These are phyloP conservation scores for Solanum tarapatanum DNA, from an alignment of 257 asterid genomes.

Conservation along the genomic window DNA sequence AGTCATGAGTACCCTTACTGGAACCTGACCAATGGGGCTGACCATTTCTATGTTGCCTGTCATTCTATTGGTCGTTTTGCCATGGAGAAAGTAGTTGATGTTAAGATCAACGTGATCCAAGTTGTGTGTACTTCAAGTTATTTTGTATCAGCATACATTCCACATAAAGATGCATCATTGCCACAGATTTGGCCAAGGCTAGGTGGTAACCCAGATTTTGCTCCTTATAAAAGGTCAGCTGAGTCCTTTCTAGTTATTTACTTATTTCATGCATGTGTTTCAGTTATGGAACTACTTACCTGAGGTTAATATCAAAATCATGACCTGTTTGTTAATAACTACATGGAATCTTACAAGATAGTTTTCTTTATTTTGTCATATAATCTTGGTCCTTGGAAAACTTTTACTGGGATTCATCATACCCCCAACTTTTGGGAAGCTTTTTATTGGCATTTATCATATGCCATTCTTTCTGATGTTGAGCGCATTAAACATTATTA, in stretches of 20 bases:
- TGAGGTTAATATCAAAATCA: neutral
- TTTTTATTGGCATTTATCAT: neutral
- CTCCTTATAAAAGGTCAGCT: constrained; percentile 38
- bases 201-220: constrained; percentile 37
- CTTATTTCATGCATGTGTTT: constrained; percentile 1
- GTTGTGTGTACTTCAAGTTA: constrained; percentile 80
- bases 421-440: neutral
- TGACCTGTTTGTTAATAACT: neutral
- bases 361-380: neutral
- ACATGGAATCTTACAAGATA: neutral
- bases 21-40: constrained; percentile 78
- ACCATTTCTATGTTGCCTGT: constrained; percentile 88
- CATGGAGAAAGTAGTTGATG: constrained; percentile 50
- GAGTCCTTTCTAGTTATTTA: neutral
- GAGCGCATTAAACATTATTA: neutral
- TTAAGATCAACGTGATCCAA: constrained; percentile 66
- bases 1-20: constrained; percentile 55
- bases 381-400: neutral
- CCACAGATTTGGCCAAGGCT: constrained; percentile 91
- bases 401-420: neutral
- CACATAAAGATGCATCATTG: constrained; percentile 83
- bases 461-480: neutral
- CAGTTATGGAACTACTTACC: neutral
- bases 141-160: constrained; percentile 52
- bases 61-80: constrained; percentile 77